These are phyloP conservation scores for Solanum ossicruentum DNA, from an alignment of 257 asterid genomes.

Conservation along the genomic window DNA sequence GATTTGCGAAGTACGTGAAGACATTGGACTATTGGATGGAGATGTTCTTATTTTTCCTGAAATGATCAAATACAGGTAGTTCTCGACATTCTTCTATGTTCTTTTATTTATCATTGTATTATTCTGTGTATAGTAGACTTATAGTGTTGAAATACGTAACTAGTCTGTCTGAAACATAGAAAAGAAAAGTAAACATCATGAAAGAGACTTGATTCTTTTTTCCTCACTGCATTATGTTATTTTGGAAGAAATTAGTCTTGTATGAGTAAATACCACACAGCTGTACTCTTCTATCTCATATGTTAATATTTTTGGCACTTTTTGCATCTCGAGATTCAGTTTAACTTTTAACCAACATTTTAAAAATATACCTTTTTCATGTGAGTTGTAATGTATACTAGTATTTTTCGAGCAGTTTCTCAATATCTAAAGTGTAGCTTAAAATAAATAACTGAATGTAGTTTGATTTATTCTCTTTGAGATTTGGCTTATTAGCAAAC, in stretches of 20 bases:
- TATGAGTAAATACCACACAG: neutral
- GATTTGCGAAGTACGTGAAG: slow-evolving; percentile 63
- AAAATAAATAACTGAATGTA: neutral
- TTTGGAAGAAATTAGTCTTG: neutral
- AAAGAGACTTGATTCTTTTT: neutral
- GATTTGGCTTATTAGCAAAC: neutral
- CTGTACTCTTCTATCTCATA: neutral
- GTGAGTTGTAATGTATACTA: neutral
- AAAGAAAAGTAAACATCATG: neutral
- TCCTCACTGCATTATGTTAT: neutral
- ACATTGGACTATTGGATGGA: slow-evolving; percentile 52
- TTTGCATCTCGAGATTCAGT: neutral
- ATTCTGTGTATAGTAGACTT: neutral
- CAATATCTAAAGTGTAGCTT: neutral
- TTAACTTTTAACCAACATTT: neutral
- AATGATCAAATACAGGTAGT: slow-evolving; percentile 70
- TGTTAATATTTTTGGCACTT: neutral
- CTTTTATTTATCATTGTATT: neutral
- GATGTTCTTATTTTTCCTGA: slow-evolving; percentile 91
- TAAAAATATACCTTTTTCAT: neutral
- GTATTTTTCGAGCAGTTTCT: neutral
- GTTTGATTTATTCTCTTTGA: neutral
- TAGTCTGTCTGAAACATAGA: neutral
- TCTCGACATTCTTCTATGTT: neutral
- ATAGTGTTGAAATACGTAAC: neutral